Percentiles rank a stretch among this genome's conserved stretches.
Conservation (phyloP, 2,329 filamentous ascomycete species). For the Cercospora zeae-maydis region DNA sequence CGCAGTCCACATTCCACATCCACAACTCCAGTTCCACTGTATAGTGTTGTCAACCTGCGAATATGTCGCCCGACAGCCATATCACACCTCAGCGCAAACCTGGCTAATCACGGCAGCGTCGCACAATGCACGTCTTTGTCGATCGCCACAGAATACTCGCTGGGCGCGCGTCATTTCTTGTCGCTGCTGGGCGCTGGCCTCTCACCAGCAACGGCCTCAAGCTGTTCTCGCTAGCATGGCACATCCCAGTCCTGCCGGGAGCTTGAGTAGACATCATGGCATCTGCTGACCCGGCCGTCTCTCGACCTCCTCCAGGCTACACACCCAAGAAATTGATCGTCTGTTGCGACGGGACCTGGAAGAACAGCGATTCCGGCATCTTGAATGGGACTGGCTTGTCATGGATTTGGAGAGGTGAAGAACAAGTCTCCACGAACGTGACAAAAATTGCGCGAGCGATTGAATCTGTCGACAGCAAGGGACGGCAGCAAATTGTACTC, state of each 20-base stretch:
- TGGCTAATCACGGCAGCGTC: not conserved
- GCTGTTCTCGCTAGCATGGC: not conserved
- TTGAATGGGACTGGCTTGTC: constrained; percentile 19
- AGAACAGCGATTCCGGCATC: constrained; percentile 29
- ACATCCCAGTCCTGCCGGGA: not conserved
- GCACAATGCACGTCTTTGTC: not conserved
- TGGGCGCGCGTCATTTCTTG: constrained; percentile 2
- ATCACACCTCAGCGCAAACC: not conserved
- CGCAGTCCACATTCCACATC: not conserved
- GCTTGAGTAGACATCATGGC: not conserved
- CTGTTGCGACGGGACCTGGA: constrained; percentile 31
- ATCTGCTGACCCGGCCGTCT: not conserved
- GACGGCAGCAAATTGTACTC: constrained; percentile 37
- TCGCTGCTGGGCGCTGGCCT: not conserved
- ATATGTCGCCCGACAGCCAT: not conserved
- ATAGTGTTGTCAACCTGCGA: too few relatives aligned
- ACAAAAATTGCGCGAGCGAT: constrained; percentile 37
- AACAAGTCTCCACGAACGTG: constrained; percentile 35
- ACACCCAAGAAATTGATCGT: constrained; percentile 27
- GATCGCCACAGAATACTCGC: not conserved
- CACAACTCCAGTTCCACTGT: too few relatives aligned
- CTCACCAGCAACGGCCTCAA: not conserved
- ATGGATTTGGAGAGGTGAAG: constrained; percentile 15
- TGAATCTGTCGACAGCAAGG: constrained; percentile 29
- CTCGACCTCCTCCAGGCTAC: not conserved